Conservation (phyloP, 352 stramenopile species). For the Nothophytophthora sp. region DNA sequence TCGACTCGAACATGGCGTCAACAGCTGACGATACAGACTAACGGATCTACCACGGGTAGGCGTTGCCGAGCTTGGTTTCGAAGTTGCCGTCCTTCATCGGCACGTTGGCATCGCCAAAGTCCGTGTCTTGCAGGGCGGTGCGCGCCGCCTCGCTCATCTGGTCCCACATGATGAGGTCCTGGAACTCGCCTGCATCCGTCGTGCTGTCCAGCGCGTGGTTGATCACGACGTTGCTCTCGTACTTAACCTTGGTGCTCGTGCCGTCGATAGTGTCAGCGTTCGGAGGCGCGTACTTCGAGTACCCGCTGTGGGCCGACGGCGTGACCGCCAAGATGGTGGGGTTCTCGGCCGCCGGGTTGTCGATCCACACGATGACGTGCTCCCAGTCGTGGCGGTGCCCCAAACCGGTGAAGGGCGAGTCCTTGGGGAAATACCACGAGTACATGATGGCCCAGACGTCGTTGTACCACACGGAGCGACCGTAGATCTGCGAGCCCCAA, state of each 20-base stretch:
- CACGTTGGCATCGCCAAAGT: slow-evolving; percentile 24
- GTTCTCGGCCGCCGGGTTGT: slow-evolving; percentile 11
- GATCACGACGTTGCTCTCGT: slow-evolving; percentile 15
- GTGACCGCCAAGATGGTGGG: slow-evolving; percentile 18
- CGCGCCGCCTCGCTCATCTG: slow-evolving; percentile 22
- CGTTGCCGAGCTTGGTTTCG: slow-evolving; percentile 18
- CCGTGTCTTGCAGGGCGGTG: slow-evolving; percentile 18
- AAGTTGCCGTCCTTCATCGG: slow-evolving; percentile 34
- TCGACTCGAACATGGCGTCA: neutral
- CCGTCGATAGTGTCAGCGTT: slow-evolving; percentile 12
- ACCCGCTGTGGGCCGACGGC: slow-evolving; percentile 24
- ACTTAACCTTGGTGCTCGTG: slow-evolving; percentile 22
- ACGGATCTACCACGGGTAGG: slow-evolving; percentile 4
- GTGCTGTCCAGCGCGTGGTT: slow-evolving; percentile 21
- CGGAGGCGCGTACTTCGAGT: slow-evolving; percentile 22
- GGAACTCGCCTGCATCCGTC: slow-evolving; percentile 10
- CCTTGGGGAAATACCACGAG: slow-evolving; percentile 42
- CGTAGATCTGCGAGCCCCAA: slow-evolving; percentile 19
- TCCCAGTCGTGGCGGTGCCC: slow-evolving; percentile 43
- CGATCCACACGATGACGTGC: slow-evolving; percentile 37
- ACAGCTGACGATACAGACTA: neutral
- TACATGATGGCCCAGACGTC: slow-evolving; percentile 21
- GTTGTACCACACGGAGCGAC: slow-evolving; percentile 17
- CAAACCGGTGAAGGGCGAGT: slow-evolving; percentile 20
- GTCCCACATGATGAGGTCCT: slow-evolving; percentile 27